Evolutionary conservation across 306 rosid species (phyloP).

Genomic region (Vigna angularis): DNA sequence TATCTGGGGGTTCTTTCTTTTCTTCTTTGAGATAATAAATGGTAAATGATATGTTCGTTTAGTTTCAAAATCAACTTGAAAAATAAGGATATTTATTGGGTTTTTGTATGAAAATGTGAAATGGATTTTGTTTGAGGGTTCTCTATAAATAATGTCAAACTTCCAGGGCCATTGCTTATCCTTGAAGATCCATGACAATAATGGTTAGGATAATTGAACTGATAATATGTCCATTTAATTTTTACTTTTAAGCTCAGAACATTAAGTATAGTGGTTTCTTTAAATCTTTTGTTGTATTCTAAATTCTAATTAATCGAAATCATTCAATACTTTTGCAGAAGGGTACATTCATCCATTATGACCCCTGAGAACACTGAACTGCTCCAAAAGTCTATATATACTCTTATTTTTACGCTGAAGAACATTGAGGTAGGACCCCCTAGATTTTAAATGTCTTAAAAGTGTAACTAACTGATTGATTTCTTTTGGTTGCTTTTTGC

Average conservation of each 20-base stretch:
- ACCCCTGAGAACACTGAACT: slow-evolving; percentile 88
- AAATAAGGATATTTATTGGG: not conserved
- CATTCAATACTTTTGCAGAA: slow-evolving; percentile 49
- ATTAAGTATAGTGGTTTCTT: slow-evolving; percentile 12
- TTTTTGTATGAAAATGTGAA: not conserved
- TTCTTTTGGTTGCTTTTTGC: slow-evolving; percentile 37
- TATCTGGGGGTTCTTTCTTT: not conserved
- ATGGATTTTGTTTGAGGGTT: not conserved
- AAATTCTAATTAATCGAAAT: slow-evolving; percentile 9
- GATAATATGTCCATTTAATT: slow-evolving; percentile 2
- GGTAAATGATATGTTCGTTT: not conserved
- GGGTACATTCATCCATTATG: slow-evolving; percentile 72
- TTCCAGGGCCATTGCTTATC: not conserved
- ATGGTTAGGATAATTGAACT: slow-evolving; percentile 19
- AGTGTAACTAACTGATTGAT: not conserved
- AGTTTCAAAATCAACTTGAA: slow-evolving; percentile 8
- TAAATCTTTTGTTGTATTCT: not conserved
- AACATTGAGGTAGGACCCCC: slow-evolving; percentile 74
- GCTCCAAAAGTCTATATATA: slow-evolving; percentile 80
- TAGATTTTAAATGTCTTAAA: not conserved
- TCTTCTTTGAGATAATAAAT: not conserved
- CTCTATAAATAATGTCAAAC: slow-evolving; percentile 3
- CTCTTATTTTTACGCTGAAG: slow-evolving; percentile 82
- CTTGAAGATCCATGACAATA: not conserved
- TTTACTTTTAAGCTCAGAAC: slow-evolving; percentile 12